Base-by-base conservation (phyloP, 2,329 filamentous ascomycete species). In the Colletotrichum sp. region DNA sequence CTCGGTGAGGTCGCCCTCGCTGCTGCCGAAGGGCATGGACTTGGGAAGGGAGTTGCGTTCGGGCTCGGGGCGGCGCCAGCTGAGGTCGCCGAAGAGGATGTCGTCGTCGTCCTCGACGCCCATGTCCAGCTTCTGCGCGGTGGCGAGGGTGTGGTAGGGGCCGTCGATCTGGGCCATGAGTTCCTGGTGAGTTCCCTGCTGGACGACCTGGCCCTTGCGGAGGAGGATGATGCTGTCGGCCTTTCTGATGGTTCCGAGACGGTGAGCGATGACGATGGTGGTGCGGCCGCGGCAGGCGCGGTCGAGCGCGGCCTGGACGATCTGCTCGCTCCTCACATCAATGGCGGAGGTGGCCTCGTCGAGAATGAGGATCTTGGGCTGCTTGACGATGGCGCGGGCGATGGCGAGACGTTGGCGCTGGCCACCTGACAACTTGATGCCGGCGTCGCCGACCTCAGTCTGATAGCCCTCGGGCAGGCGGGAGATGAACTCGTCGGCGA, bases 381-480 rank as follows among this genome's bases (percentile, higher is more conserved):
- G 86, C 5, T 88, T 86, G 34, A 93, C 88, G 16, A 93, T 83
- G 21, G 89, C 90, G 30, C 91, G 85, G 2, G 92, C 91, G 8
- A 93, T 85, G 9, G 90, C 90, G 69, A 93, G 86, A 7, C 91
- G 86, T 79, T 93, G 92, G 68, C 90, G 88, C 79, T 93, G 91
- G 1, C 93, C 93, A n/a, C 93, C 93, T 21, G 91, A 93, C 2
- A 94, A 84, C 79, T 92, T 91, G 69, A 91, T 90, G 10, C 93
- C 93, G 16, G 89, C 88, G 79, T 94, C 92, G 3, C 93, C 93
- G 3, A 94, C 92, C 8, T 88, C 84, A 0, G 92, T 93, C 4
- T 90, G 86, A 78, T 94, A 94, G 4, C 90, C 90, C 57, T 87
- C 84, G 2, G 90, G 89, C 0, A 91, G 85, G 8, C 85, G 83